Percentiles rank a stretch among this genome's conserved stretches.
phyloP scores from a whole-genome alignment of 306 rosid species.

The Rubus idaeus region DNA sequence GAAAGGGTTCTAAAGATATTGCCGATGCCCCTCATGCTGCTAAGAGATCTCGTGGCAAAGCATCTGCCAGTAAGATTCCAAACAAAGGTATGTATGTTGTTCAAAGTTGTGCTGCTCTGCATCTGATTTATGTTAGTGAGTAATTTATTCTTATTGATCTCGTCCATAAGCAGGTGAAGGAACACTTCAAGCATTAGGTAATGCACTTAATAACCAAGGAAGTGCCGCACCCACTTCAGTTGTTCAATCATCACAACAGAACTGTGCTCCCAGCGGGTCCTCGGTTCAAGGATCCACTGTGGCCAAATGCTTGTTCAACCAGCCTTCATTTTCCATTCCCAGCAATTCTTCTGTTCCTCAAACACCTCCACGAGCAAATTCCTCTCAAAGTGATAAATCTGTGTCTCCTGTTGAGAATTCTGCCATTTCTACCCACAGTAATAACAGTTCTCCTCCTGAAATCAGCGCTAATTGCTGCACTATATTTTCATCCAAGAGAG shows the following conservation, averaged over 20 bases:
- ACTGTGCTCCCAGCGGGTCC: constrained; percentile 29
- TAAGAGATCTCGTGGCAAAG: constrained; percentile 50
- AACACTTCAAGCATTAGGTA: constrained; percentile 31
- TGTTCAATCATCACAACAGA: constrained; percentile 38
- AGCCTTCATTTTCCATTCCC: constrained; percentile 40
- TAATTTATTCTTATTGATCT: neutral
- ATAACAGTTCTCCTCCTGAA: constrained; percentile 37
- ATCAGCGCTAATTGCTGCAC: constrained; percentile 51
- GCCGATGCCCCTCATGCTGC: constrained; percentile 41
- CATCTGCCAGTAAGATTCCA: constrained; percentile 30
- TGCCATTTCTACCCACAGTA: constrained; percentile 38
- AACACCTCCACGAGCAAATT: constrained; percentile 57
- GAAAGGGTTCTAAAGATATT: constrained; percentile 38
- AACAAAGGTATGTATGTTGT: constrained; percentile 40
- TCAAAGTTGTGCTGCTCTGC: constrained; percentile 4
- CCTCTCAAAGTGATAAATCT: constrained; percentile 47
- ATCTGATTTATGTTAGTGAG: constrained; percentile 10
- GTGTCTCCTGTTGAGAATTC: constrained; percentile 56
- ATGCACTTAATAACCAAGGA: constrained; percentile 32
- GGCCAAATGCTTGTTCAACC: constrained; percentile 72
- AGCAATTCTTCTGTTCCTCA: constrained; percentile 48
- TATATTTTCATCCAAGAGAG: constrained; percentile 77
- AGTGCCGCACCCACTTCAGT: constrained; percentile 34
- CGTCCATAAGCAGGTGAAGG: constrained; percentile 30
- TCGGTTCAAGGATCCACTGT: constrained; percentile 58